Conservation (phyloP, 495 filamentous ascomycete genomes). For the Penicillium goetzii region DNA sequence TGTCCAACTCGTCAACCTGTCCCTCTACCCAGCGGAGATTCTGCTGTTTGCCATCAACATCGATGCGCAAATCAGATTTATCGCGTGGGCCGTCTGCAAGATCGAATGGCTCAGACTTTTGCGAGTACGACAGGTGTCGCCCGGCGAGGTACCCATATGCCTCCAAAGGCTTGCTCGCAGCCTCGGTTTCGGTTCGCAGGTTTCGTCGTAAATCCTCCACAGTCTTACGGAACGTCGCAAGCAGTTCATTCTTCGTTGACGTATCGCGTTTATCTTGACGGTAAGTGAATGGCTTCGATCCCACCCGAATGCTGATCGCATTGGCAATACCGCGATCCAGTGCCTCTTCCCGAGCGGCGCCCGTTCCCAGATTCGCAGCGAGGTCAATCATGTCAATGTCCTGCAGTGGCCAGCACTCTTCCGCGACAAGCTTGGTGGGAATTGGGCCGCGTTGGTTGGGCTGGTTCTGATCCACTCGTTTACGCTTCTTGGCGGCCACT, state of each 20-base stretch:
- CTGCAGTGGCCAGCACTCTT: slow-evolving; percentile 90
- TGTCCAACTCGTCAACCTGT: slow-evolving; percentile 95
- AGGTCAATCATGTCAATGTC: slow-evolving; percentile 95
- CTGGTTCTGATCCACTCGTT: slow-evolving; percentile 71
- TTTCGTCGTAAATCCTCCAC: slow-evolving; percentile 87
- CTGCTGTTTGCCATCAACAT: slow-evolving; percentile 94
- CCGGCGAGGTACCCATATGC: slow-evolving; percentile 73
- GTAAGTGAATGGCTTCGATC: slow-evolving; percentile 91
- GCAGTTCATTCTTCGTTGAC: slow-evolving; percentile 74
- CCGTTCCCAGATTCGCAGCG: slow-evolving; percentile 61
- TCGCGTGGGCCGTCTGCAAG: slow-evolving; percentile 74
- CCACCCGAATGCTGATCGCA: slow-evolving; percentile 88
- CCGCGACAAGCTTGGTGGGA: slow-evolving; percentile 81
- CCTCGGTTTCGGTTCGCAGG: slow-evolving; percentile 80
- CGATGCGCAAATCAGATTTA: slow-evolving; percentile 74
- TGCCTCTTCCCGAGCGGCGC: slow-evolving; percentile 56
- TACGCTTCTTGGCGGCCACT: slow-evolving; percentile 87
- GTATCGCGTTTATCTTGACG: slow-evolving; percentile 75
- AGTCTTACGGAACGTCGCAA: slow-evolving; percentile 88
- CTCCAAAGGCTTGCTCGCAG: slow-evolving; percentile 74
- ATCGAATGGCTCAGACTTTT: slow-evolving; percentile 56
- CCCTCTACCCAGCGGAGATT: slow-evolving; percentile 93
- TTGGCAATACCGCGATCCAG: slow-evolving; percentile 72
- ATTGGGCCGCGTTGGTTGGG: slow-evolving; percentile 59
- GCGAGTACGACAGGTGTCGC: slow-evolving; percentile 34